Evolutionary conservation across 2,329 filamentous ascomycete genomes (phyloP), one percentile per base, ranked within the genome.

Genomic region (Paracoccidioides brasiliensis): DNA sequence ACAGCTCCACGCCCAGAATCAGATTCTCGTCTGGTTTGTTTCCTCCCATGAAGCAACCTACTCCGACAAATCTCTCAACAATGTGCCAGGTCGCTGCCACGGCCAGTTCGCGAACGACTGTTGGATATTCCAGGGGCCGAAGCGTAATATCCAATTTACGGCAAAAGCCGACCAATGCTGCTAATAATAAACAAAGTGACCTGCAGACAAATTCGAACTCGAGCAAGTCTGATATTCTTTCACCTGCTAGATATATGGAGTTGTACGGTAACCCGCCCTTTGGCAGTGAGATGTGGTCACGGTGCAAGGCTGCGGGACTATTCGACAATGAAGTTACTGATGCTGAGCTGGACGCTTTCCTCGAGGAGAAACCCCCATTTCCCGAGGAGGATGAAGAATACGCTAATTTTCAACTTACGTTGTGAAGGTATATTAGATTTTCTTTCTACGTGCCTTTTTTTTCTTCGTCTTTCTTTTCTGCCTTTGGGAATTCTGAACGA

Each of bases 41-140:
- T 32, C 61, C 71, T 41, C 63, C 67, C 10, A 71, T 76, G 53
- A 66, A 72, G n/a, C 63, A 70, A 5, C 61, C 71, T 9, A 62
- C 70, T 4, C 70, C 76, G 2, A 71, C 74, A 6, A 78, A 78
- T 58, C 70, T 76, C 0, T 76, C 76, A n/a, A 66, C 69, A 8
- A 76, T 80, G 62, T 80, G 82, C 49, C 80, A 81, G 60, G 78
- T 78, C 7, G 76, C 79, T 9, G 84, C 85, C 1, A 78, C 80
- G 28, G 80, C 80, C 5, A 83, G 82, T 5, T 95, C 90, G 1
- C 82, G 84, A 59, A 90, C 82, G 55, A 95, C 90, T 0, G 78
- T 95, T 44, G 90, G 90, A 14, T 95, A 95, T 67, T 87, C 81
- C 55, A 88, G 86, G 68, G 90, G 90, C 38, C 81, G 88, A 42